Conservation (phyloP, 768 basidiomycete species). For the Boletus sp. region DNA sequence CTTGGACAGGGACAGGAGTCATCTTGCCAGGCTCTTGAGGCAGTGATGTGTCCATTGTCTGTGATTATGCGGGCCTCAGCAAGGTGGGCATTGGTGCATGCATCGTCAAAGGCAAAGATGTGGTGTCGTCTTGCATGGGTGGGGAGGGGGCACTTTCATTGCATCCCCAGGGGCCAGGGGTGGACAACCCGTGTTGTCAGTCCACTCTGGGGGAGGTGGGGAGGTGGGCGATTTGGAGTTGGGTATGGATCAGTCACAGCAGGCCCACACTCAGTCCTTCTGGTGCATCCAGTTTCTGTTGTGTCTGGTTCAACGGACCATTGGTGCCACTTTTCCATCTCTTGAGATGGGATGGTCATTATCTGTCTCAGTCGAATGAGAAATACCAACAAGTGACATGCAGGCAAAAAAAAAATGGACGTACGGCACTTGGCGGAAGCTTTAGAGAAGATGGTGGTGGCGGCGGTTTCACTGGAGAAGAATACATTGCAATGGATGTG, state of each 20-base stretch:
- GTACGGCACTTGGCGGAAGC: conserved; percentile 11
- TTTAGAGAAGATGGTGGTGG: neutral
- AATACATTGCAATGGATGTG: neutral
- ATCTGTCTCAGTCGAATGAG: conserved; percentile 5
- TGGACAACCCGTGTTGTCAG: no score
- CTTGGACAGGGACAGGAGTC: neutral
- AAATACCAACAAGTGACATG: no score
- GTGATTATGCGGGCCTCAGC: neutral
- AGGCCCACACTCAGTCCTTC: neutral
- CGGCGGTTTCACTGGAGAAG: neutral
- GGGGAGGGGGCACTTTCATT: no score
- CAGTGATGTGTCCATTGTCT: neutral
- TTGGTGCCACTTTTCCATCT: conserved; percentile 9
- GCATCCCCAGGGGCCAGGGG: no score
- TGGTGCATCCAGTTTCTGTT: conserved; percentile 12
- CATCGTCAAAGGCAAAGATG: no score
- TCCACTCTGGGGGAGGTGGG: no score
- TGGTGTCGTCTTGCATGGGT: no score
- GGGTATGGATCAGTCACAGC: neutral
- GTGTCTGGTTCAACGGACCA: conserved; percentile 2
- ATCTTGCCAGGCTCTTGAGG: conserved; percentile 9
- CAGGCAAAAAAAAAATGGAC: neutral
- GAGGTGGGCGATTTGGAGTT: neutral
- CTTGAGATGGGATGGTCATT: conserved; percentile 5
- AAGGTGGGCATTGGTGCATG: no score